A percentile compares a stretch with the other conserved stretches of the same genome.
Conservation (phyloP, 2,329 filamentous ascomycete species). For the Berkeleyomyces rouxiae region DNA sequence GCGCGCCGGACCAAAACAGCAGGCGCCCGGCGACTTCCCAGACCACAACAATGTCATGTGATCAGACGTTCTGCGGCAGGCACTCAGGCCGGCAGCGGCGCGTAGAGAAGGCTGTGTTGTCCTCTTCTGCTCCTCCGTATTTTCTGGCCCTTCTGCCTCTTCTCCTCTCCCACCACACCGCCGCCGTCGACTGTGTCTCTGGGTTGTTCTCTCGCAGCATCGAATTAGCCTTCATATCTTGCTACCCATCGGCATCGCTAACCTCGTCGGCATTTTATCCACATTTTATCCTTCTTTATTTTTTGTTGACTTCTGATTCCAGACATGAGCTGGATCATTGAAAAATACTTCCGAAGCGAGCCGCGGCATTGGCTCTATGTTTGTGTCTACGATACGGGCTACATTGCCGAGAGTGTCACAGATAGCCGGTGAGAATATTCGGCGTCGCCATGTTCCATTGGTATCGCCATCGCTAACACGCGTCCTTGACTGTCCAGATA, state of each 20-base stretch:
- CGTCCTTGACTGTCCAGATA: not conserved
- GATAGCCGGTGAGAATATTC: not conserved
- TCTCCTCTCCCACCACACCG: not conserved
- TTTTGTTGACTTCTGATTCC: not conserved
- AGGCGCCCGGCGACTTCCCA: not conserved
- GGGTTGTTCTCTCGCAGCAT: not conserved
- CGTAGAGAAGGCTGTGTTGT: not conserved
- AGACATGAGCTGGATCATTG: constrained; percentile 10
- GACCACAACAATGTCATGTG: not conserved
- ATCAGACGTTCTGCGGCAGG: not conserved
- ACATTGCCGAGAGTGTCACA: not conserved
- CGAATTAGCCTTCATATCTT: not conserved
- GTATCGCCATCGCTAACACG: not conserved
- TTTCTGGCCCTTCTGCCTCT: not conserved
- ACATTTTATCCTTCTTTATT: not conserved
- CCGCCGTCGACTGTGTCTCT: not conserved
- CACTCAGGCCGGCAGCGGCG: not conserved
- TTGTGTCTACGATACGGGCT: constrained; percentile 5
- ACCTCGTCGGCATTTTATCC: not conserved
- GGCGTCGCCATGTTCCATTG: not conserved
- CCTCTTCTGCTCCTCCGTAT: not conserved
- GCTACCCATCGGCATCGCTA: constrained; percentile 1
- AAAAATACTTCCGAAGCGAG: constrained; percentile 1
- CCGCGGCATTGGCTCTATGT: constrained; percentile 9
- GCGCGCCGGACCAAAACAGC: not conserved